Evolutionary conservation across 352 stramenopile species (phyloP), one percentile per base, ranked within the genome.

Genomic region (Pythium graminicola): DNA sequence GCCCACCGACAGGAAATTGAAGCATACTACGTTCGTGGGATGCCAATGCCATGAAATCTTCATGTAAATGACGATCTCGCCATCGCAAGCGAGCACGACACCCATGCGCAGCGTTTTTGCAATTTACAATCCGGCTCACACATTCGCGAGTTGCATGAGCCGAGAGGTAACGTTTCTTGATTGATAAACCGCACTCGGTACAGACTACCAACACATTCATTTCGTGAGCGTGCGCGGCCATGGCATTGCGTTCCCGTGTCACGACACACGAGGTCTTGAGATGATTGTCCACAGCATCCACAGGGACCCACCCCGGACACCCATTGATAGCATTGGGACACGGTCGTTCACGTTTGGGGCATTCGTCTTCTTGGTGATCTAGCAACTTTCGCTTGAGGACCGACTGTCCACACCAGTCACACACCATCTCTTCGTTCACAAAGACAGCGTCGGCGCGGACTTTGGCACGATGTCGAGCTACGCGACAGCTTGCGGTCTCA

Each of bases 361-460:
- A 91, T 28, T 82, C 70, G n/a, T 91, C 76, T 67, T 91, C 77
- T 45, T 91, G 79, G 58, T 91, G 81, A 45, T 88, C 72, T 3
- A 86, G 58, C 17, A 91, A 39, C 11, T 75, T 67, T 0, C 77
- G 74, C 60, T 91, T 87, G 42, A 82, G 81, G 6, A 89, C 72
- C 6, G 7, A 50, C 43, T 76, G 56, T 14, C 72, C 49, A 33
- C 80, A 89, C 81, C 81, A 91, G 16, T 89, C 81, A 35, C 81
- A 89, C 14, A 57, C 39, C 11, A 55, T 72, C 31, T 73, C 43
- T 26, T 85, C 70, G 32, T 89, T 89, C 27, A 86, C 70, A 6
- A 57, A 54, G 28, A 56, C 44, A 1, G 81, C 62, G 2, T 76
- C 67, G 2, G 60, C 65, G 9, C 60, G 65, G 26, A 90, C 68